A percentile compares a stretch with the other conserved stretches of the same genome.
Conservation (phyloP, 106 monocot genomes). For the Phalaenopsis aphrodite region DNA sequence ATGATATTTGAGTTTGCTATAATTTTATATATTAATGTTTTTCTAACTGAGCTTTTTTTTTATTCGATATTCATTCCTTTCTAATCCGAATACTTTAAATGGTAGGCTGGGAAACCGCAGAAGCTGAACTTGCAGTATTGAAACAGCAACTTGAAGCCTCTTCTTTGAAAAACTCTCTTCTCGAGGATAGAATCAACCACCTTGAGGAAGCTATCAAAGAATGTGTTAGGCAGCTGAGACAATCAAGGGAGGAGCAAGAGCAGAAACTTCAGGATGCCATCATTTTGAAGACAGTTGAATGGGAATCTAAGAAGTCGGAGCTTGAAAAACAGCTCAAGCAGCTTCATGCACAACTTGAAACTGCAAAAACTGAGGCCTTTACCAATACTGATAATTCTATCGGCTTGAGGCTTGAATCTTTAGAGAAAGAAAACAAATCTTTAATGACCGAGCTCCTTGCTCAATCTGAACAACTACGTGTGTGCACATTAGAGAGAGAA, state of each 20-base stretch:
- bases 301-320: slow-evolving; percentile 39
- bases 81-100: slow-evolving; percentile 3
- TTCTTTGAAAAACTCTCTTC: slow-evolving; percentile 41
- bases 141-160: slow-evolving; percentile 61
- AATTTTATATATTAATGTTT: neutral
- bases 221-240: slow-evolving; percentile 65
- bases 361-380: slow-evolving; percentile 18
- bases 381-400: slow-evolving; percentile 15
- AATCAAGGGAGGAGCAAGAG: slow-evolving; percentile 59
- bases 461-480: slow-evolving; percentile 37
- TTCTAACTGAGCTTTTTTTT: neutral
- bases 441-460: slow-evolving; percentile 42
- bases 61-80: neutral
- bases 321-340: slow-evolving; percentile 42
- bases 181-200: slow-evolving; percentile 56
- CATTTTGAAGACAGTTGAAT: slow-evolving; percentile 25
- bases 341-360: slow-evolving; percentile 31
- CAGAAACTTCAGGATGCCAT: slow-evolving; percentile 40
- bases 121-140: slow-evolving; percentile 43
- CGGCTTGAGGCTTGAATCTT: slow-evolving; percentile 25
- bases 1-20: neutral
- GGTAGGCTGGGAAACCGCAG: slow-evolving; percentile 81
- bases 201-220: slow-evolving; percentile 77
- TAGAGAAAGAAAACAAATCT: slow-evolving; percentile 48
- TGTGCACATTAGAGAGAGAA: slow-evolving; percentile 53